Conservation (phyloP, 2,329 filamentous ascomycete genomes). For the Microsporum audouinii region DNA sequence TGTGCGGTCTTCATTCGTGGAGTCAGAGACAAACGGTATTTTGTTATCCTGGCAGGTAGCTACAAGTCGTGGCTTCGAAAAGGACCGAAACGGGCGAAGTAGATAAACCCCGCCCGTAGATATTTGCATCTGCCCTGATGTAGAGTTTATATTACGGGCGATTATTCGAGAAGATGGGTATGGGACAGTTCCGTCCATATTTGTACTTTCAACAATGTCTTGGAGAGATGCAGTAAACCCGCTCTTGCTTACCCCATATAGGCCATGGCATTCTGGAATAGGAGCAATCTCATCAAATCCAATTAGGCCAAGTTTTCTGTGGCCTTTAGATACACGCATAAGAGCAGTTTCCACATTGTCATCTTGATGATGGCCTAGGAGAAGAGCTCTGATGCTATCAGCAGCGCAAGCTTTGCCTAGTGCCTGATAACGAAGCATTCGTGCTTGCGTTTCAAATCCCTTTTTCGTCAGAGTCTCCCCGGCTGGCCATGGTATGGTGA, state of each 20-base stretch:
- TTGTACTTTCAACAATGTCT: not conserved
- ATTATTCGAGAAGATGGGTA: not conserved
- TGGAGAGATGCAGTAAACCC: constrained; percentile 28
- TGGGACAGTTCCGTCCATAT: not conserved
- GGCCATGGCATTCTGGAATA: constrained; percentile 74
- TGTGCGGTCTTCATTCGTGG: constrained; percentile 66
- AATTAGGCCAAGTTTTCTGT: constrained; percentile 56
- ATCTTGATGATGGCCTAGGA: constrained; percentile 78
- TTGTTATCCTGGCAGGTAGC: constrained; percentile 55
- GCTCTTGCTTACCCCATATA: constrained; percentile 60
- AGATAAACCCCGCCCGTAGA: constrained; percentile 28
- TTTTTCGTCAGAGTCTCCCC: constrained; percentile 35
- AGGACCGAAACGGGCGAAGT: constrained; percentile 29
- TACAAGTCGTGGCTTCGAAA: constrained; percentile 57
- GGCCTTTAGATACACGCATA: constrained; percentile 60
- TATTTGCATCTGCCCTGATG: constrained; percentile 9
- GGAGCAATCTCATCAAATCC: constrained; percentile 55
- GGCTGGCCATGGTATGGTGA: constrained; percentile 43
- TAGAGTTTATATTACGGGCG: not conserved
- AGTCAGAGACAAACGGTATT: constrained; percentile 71
- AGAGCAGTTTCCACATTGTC: constrained; percentile 86
- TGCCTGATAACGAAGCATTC: constrained; percentile 59
- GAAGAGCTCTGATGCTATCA: constrained; percentile 46
- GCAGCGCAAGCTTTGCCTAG: constrained; percentile 52
- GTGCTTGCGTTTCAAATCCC: constrained; percentile 67